Conservation (phyloP, 2,329 filamentous ascomycete species). For the Furcasterigmium sp. region DNA sequence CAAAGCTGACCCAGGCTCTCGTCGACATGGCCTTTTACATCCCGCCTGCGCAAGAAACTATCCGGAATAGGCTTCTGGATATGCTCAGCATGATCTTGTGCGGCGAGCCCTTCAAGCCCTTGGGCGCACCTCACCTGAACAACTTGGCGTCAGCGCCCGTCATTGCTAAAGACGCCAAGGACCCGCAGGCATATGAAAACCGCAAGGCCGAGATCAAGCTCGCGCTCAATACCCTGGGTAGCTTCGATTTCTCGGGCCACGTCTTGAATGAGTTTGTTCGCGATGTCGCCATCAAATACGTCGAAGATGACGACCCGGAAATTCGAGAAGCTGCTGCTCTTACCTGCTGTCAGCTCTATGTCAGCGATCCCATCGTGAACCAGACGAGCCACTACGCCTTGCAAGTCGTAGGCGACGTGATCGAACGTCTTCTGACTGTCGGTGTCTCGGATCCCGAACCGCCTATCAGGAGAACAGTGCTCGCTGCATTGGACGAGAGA, state of each 20-base stretch:
- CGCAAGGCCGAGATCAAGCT: constrained; percentile 85
- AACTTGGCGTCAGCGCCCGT: constrained; percentile 76
- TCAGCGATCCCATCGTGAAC: constrained; percentile 94
- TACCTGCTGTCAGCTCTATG: constrained; percentile 96
- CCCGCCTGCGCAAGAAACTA: constrained; percentile 84
- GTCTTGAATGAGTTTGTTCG: constrained; percentile 97
- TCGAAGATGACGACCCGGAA: constrained; percentile 90
- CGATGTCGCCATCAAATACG: constrained; percentile 96
- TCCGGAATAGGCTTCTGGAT: constrained; percentile 89
- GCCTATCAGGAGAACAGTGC: constrained; percentile 81
- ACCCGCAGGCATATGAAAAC: constrained; percentile 74
- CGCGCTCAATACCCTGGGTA: constrained; percentile 91
- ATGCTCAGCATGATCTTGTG: constrained; percentile 93
- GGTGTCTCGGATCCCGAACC: constrained; percentile 89
- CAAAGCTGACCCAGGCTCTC: constrained; percentile 88
- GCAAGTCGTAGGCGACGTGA: constrained; percentile 95
- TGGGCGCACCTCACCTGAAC: constrained; percentile 82
- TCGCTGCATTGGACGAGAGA: constrained; percentile 83
- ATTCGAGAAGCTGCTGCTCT: constrained; percentile 92
- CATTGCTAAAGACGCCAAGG: constrained; percentile 81
- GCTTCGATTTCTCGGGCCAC: constrained; percentile 90
- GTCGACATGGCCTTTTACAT: constrained; percentile 99
- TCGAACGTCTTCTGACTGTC: constrained; percentile 92
- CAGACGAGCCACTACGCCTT: constrained; percentile 97
- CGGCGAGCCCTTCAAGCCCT: constrained; percentile 83